Evolutionary conservation across 2,329 filamentous ascomycete genomes (phyloP), one percentile per base, ranked within the genome.

Genomic region (Thielaviopsis populi): DNA sequence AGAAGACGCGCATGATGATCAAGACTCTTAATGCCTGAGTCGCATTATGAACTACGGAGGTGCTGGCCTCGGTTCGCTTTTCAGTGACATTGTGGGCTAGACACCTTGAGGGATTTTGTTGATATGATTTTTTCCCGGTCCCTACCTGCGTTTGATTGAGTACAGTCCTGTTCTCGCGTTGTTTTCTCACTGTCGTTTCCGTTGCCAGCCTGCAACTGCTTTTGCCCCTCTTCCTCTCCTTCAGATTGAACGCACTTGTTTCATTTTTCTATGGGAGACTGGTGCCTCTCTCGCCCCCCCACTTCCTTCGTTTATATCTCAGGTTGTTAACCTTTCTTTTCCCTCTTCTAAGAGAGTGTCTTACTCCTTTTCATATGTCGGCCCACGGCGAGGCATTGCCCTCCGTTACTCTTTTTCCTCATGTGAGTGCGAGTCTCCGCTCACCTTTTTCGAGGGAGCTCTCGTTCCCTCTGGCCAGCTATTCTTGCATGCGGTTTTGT

Each of bases 1-100:
- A 74, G 63, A 87, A 85, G 74, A 78, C 79, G 68, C 86, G 83
- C 75, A 87, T 86, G 80, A 90, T 91, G 85, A 79, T 86, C 70
- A 83, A 84, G 75, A 86, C 83, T 56, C 75, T 86, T 61, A 67
- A 67, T 24, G 41, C 53, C 11, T 56, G 53, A 56, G 24, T 33
- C 30, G 46, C 62, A 63, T 56, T 43, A 17, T 43, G 59, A 53
- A 24, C 37, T 11, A 2, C 10, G 13, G 17, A 10, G 17, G 24
- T 65, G 40, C 22, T 15, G 24, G 46, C 22, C 46, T 24, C 15
- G 24, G 10, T 15, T 50, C 46, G 46, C 46, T 27, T 27, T 61
- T 56, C 41, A 61, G 65, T 33, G 60, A 62, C 48, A 46, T 40
- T n/a, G 59, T 22, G 53, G 30, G 13, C 10, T 33, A 24, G n/a